Conservation (phyloP, 2,329 filamentous ascomycete genomes). For the Leptoxyphium fumago region DNA sequence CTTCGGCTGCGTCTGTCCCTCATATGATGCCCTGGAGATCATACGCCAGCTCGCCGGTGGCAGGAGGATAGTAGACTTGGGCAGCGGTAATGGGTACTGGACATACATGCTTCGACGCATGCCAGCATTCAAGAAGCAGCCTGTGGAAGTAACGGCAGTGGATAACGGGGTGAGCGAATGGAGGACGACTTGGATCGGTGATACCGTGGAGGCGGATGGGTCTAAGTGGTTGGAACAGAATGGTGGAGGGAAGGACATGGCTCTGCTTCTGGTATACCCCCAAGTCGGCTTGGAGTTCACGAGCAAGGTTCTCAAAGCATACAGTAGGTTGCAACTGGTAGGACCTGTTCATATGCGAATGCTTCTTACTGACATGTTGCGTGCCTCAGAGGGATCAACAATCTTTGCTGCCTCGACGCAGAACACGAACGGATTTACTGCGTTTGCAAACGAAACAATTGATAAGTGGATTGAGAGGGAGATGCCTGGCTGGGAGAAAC, state of each 20-base stretch:
- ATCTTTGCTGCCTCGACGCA: slow-evolving; percentile 62
- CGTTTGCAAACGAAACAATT: slow-evolving; percentile 47
- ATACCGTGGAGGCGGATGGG: slow-evolving; percentile 50
- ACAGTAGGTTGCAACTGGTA: slow-evolving; percentile 20
- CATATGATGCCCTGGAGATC: slow-evolving; percentile 48
- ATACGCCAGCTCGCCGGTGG: slow-evolving; percentile 40
- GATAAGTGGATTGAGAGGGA: slow-evolving; percentile 51
- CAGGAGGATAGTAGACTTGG: slow-evolving; percentile 48
- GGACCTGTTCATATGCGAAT: not conserved
- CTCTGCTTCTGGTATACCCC: slow-evolving; percentile 59
- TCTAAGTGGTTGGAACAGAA: slow-evolving; percentile 40
- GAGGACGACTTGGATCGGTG: slow-evolving; percentile 52
- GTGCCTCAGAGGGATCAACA: slow-evolving; percentile 35
- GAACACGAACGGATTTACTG: slow-evolving; percentile 60
- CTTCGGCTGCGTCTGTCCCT: slow-evolving; percentile 58
- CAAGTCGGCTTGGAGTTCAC: slow-evolving; percentile 56
- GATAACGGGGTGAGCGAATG: slow-evolving; percentile 56
- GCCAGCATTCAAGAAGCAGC: slow-evolving; percentile 20
- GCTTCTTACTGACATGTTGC: not conserved
- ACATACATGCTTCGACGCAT: slow-evolving; percentile 51
- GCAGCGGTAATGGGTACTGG: slow-evolving; percentile 64
- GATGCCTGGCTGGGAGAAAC: slow-evolving; percentile 41
- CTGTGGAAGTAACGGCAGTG: slow-evolving; percentile 38
- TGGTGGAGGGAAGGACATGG: slow-evolving; percentile 36
- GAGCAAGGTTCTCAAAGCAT: slow-evolving; percentile 44